Base-by-base conservation (phyloP, 2,329 filamentous ascomycete species). In the Myrmaecium sp. region DNA sequence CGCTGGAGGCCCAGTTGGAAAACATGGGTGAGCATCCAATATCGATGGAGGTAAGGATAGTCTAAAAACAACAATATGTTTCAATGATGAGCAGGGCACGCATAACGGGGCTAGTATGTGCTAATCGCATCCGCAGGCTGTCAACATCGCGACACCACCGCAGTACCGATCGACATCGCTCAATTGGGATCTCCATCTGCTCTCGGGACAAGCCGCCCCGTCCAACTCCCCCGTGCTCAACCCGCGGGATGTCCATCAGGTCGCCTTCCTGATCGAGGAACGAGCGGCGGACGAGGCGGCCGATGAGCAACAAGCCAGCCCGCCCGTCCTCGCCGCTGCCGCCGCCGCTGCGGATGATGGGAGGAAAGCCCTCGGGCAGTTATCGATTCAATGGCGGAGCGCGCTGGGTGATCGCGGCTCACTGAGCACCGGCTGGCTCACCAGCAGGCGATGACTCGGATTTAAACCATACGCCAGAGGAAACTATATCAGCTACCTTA, bases 1-100 rank as follows among this genome's bases (percentile, higher is more conserved):
- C 81, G 9, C 62, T 98, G 26, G 89, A 98, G 52, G 89, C 86
- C 14, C 89, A 98, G 56, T 54, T 98, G 31, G 89, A 98, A 58
- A 98, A 95, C 51, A 79, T 84, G 44, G 81, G 81, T 24, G 84
- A 94, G 47, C 74, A 74, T 23, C 61, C 73, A 4, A 76, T 95
- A 36, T 69, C 79, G 43, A 63, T 98, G 27, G 80, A 92, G 52
- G 64, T 68, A 42, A 39, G 40, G 18, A 21, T 4, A 6, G 15
- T 10, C n/a, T 28, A 26, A 27, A 13, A 21, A 11, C 28, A 30
- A 21, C 17, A 21, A 10, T 17, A 15, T 11, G 10, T 21, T 23
- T 13, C 24, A 26, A 21, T 26, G 19, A n/a, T 20, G 18, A 20
- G 7, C 7, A 7, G 18, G 18, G n/a, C 18, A 7, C n/a, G 18